Percentiles rank a stretch among this genome's conserved stretches.
phyloP scores from a whole-genome alignment of 164 flowering plant species.

The Aristolochia contorta region DNA sequence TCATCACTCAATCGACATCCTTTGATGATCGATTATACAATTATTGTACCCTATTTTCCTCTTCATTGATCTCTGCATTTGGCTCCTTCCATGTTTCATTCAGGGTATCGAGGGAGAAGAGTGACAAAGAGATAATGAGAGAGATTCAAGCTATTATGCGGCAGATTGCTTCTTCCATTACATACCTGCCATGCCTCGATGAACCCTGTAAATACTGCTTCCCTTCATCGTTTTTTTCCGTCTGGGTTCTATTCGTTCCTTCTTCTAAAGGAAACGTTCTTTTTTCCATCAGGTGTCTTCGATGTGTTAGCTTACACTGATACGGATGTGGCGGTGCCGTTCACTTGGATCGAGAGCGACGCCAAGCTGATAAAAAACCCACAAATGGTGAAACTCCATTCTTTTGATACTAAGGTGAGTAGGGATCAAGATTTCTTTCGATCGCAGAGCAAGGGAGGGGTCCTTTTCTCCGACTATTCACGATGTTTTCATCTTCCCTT shows the following conservation, averaged over 20 bases:
- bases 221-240: not conserved
- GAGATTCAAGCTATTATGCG: constrained; percentile 98
- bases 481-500: not conserved
- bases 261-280: not conserved
- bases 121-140: constrained; percentile 97
- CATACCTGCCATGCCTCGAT: constrained; percentile 93
- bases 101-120: constrained; percentile 90
- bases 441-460: not conserved
- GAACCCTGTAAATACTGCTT: constrained; percentile 75
- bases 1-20: no score
- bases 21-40: no score
- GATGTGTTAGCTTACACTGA: constrained; percentile 97
- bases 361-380: constrained; percentile 88
- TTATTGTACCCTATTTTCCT: not conserved
- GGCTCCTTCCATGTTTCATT: not conserved
- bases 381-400: constrained; percentile 93
- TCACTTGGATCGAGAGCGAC: constrained; percentile 96
- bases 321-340: constrained; percentile 73
- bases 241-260: not conserved
- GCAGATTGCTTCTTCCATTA: constrained; percentile 86
- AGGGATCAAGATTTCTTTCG: not conserved
- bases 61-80: not conserved
- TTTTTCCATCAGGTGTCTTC: constrained; percentile 59
- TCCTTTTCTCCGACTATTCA: not conserved
- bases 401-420: constrained; percentile 87